Conservation (phyloP, 768 basidiomycete species). For the Boletus barrowsii region DNA sequence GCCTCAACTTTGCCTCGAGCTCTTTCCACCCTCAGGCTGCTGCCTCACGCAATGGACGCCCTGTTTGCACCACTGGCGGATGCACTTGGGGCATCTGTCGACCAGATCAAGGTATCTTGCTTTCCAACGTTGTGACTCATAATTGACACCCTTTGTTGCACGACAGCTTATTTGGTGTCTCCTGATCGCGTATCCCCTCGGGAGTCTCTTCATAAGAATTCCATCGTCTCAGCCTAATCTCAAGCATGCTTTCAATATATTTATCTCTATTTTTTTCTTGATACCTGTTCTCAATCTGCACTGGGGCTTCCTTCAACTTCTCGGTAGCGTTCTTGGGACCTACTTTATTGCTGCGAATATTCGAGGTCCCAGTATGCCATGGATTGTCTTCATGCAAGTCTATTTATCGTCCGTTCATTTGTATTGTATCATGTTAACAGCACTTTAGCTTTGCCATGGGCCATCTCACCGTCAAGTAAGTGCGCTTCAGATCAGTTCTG, state of each 20-base stretch:
- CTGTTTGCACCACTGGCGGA: conserved; percentile 61
- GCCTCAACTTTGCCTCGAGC: too few species aligned
- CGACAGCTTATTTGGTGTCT: conserved; percentile 82
- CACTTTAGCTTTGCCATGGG: conserved; percentile 77
- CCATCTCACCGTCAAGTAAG: conserved; percentile 88
- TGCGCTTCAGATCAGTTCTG: neutral
- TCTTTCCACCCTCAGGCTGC: too few species aligned
- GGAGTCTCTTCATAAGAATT: conserved; percentile 82
- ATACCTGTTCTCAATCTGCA: conserved; percentile 72
- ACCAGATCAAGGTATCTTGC: conserved; percentile 70
- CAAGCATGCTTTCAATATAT: conserved; percentile 80
- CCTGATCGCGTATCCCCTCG: conserved; percentile 87
- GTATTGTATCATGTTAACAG: neutral
- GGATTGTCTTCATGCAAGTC: conserved; percentile 78
- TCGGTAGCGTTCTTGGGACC: conserved; percentile 69
- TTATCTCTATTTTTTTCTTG: conserved; percentile 72
- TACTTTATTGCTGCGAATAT: conserved; percentile 64
- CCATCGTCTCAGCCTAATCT: conserved; percentile 61
- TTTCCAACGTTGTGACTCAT: neutral
- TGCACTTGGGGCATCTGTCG: conserved; percentile 64
- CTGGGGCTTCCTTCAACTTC: conserved; percentile 69
- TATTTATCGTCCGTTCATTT: neutral
- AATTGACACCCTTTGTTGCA: neutral
- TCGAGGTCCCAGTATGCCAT: conserved; percentile 76
- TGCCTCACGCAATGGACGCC: conserved; percentile 37